Percentiles rank a stretch among this genome's conserved stretches.
phyloP scores from a whole-genome alignment of 106 monocot species.

The Cymbidium sinense region DNA sequence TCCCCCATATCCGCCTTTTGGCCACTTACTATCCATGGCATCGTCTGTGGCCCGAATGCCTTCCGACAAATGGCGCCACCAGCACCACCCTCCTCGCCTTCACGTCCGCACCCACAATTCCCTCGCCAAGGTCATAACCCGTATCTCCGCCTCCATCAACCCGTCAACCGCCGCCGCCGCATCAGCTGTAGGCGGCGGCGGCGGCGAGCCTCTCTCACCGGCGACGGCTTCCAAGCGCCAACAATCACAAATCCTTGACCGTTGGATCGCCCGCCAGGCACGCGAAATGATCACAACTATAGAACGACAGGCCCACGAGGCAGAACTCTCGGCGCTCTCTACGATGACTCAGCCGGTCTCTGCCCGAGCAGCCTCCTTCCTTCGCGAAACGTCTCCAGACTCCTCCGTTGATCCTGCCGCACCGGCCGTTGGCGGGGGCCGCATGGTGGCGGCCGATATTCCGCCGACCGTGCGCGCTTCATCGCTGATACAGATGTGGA shows the following conservation, averaged over 20 bases:
- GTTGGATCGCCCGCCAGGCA: slow-evolving; percentile 56
- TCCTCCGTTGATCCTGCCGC: neutral
- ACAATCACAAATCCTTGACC: slow-evolving; percentile 38
- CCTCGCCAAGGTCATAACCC: slow-evolving; percentile 24
- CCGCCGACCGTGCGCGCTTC: slow-evolving; percentile 50
- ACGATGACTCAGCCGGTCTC: slow-evolving; percentile 43
- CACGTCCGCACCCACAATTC: slow-evolving; percentile 1
- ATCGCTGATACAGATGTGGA: slow-evolving; percentile 88
- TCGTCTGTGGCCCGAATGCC: slow-evolving; percentile 46
- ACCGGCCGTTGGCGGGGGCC: neutral
- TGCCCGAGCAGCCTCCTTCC: slow-evolving; percentile 35
- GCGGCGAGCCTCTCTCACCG: neutral
- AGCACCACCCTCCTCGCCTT: neutral
- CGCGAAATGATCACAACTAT: slow-evolving; percentile 41
- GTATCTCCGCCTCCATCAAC: slow-evolving; percentile 1
- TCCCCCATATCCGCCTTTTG: too few relatives aligned
- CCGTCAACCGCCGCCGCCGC: neutral
- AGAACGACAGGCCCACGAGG: slow-evolving; percentile 50
- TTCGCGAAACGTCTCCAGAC: slow-evolving; percentile 18
- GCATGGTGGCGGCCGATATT: neutral
- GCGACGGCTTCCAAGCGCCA: slow-evolving; percentile 12
- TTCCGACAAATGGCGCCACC: slow-evolving; percentile 25
- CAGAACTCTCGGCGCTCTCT: slow-evolving; percentile 51
- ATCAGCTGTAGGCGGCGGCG: neutral
- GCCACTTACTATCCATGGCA: slow-evolving; percentile 10